Base-by-base conservation (phyloP, 441 rosid genomes). In the Daphne laureola region DNA sequence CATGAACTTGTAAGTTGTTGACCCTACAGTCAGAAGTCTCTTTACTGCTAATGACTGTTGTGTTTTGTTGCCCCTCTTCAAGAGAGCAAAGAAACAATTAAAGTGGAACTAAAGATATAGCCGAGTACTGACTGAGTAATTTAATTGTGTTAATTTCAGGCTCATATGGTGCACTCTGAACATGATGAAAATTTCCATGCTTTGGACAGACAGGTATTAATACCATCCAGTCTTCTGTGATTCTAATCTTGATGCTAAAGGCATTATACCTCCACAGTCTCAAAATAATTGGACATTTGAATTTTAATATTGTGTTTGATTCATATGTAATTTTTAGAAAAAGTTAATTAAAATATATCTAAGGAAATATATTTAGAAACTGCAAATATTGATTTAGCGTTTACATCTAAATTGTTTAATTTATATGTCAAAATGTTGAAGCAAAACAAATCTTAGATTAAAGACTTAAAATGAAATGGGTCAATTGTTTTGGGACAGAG, bases 151-250 rank as follows among this genome's bases (percentile, higher is more conserved):
- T 61, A 57, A 49, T 71, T 51, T 67, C 82, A 93, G 99, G 96
- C 97, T 58, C 99, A 90, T 75, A 93, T 93, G 97, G 77, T 93
- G 40, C 74, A 69, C 78, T 61, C 97, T 3, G 99, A 93, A 65
- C 99, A 90, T 55, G 96, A 93, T 77, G 87, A 79, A 46, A 77
- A 82, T 54, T 93, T 93, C 58, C 82, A 73, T 64, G 85, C 95
- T 65, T 80, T 90, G 43, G 86, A 93, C 72, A 85, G 77, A 51
- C 90, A 85, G 96, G 99, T 90, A 74, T 70, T 57, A 58, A 55
- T 56, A 16, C 9, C 17, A 42, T 15, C 54, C 12, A 46, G 42
- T 17, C 15, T 8, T 17, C 59, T 25, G 25, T 54, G 25, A 7
- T 31, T 5, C 36, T 7, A 31, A 8, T 31, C 9, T 31, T 31